These are phyloP conservation scores for Backusella morwellensis DNA, from an alignment of 192 early-diverging fungal genomes.

Conservation along the genomic window DNA sequence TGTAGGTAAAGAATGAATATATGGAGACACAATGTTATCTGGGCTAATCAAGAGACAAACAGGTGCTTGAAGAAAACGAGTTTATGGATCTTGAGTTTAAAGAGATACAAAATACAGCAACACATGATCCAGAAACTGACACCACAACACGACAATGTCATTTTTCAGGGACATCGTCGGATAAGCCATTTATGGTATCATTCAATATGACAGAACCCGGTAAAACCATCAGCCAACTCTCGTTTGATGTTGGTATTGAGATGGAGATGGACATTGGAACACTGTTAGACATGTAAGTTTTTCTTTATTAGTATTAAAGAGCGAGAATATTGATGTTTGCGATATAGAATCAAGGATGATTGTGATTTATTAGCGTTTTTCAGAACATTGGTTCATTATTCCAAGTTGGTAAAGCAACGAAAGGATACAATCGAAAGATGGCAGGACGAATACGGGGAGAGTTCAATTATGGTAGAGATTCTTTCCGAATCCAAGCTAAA, in stretches of 20 bases:
- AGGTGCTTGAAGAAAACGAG: conserved; percentile 7
- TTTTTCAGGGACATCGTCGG: background rate
- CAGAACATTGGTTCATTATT: conserved; percentile 25
- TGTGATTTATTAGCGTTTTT: conserved; percentile 27
- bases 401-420: conserved; percentile 12
- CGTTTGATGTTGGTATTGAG: conserved; percentile 20
- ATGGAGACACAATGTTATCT: background rate
- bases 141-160: background rate
- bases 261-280: conserved; percentile 13
- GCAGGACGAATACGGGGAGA: background rate
- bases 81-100: conserved; percentile 9
- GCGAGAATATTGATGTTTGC: too few species aligned
- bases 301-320: too few species aligned
- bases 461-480: background rate
- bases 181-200: background rate
- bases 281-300: conserved; percentile 1
- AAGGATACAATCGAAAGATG: conserved; percentile 1
- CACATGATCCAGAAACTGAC: background rate
- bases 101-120: background rate
- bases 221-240: background rate
- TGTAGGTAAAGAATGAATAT: background rate
- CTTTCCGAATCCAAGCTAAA: background rate
- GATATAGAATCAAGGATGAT: conserved; percentile 15
- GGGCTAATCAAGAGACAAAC: too few species aligned
- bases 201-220: conserved; percentile 11